phyloP scores from a whole-genome alignment of 1,284 basidiomycete species.

The Cutaneotrichosporon sp. region DNA sequence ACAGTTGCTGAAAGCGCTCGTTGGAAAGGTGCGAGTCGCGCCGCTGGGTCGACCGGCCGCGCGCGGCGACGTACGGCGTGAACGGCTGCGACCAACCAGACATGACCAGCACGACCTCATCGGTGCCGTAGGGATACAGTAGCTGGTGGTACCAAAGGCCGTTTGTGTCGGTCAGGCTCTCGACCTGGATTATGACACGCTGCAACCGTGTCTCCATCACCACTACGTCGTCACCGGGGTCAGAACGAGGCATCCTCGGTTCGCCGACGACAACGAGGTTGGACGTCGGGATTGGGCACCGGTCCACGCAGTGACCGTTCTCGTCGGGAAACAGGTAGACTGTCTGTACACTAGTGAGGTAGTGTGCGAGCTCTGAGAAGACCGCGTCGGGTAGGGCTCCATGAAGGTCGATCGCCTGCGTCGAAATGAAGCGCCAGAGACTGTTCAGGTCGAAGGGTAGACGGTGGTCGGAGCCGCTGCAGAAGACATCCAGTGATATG shows the following conservation, averaged over 20 bases:
- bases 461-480: not conserved
- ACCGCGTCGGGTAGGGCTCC: not conserved
- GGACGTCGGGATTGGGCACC: not conserved
- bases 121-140: not conserved
- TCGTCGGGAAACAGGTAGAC: slow-evolving; percentile 4
- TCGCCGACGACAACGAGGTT: slow-evolving; percentile 3
- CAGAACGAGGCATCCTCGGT: not conserved
- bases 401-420: not conserved
- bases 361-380: not conserved
- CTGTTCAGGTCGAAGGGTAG: not conserved
- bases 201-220: not conserved
- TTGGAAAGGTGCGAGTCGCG: not conserved
- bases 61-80: not conserved
- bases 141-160: not conserved
- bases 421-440: not conserved
- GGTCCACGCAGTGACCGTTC: not conserved
- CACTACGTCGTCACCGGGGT: not conserved
- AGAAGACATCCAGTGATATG: not conserved
- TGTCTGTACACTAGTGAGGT: not conserved
- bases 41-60: not conserved
- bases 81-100: not conserved
- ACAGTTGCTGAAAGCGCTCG: not conserved
- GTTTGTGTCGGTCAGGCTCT: not conserved
- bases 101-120: not conserved
- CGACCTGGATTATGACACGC: not conserved